Conservation (phyloP, 1,284 basidiomycete genomes). For the Puccinia brachypodii region DNA sequence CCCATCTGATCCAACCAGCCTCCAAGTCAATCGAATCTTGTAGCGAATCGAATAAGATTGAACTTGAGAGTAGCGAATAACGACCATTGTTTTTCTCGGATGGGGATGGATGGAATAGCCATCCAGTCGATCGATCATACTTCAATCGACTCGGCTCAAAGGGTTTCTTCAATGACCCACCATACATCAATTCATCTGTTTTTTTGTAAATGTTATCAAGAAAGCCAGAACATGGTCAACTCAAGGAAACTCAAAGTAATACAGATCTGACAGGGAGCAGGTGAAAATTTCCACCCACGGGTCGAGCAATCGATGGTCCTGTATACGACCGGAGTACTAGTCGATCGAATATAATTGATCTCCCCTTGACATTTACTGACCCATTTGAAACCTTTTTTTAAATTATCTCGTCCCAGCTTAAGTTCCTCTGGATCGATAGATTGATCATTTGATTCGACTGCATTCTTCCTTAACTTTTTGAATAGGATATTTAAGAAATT, state of each 20-base stretch:
- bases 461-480: conserved; percentile 30
- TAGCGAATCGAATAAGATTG: conserved; percentile 53
- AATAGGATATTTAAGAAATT: not conserved
- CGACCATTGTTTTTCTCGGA: conserved; percentile 50
- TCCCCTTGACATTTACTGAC: conserved; percentile 56
- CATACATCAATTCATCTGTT: conserved; percentile 52
- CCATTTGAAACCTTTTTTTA: conserved; percentile 54
- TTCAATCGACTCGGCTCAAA: conserved; percentile 53
- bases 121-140: conserved; percentile 54
- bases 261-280: not conserved
- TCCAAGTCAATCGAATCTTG: conserved; percentile 52
- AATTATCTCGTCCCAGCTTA: conserved; percentile 45
- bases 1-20: conserved; percentile 11
- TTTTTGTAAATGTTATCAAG: not conserved
- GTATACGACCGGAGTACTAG: conserved; percentile 56
- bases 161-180: conserved; percentile 50
- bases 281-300: not conserved
- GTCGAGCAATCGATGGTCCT: conserved; percentile 51
- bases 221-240: conserved; percentile 9
- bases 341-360: conserved; percentile 54
- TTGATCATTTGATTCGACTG: not conserved
- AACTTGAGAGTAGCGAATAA: conserved; percentile 54
- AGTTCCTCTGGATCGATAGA: conserved; percentile 32
- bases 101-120: conserved; percentile 57
- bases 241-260: not conserved